Base-by-base conservation (phyloP, 1,139 yeast genomes). In the Suhomyces chickasaworum region DNA sequence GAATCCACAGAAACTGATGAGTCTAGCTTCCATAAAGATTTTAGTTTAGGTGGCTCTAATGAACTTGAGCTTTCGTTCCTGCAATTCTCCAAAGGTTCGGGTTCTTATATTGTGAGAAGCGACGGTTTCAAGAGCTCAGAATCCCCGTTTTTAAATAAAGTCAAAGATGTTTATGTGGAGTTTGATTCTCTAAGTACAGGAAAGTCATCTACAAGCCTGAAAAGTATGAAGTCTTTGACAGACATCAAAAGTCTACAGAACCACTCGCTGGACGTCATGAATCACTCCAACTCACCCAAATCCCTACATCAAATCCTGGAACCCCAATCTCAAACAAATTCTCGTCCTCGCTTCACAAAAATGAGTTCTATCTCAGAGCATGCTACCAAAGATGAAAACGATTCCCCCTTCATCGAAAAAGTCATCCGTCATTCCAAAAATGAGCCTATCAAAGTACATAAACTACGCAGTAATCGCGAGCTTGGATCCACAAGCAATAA, bases 51-150 rank as follows among this genome's bases (percentile, higher is more conserved):
- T 7, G 60, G 57, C 17, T 57, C 59, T 13, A 63, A 61, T 6
- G 69, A 58, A 12, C 46, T 59, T 18, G 58, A 70, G 39, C 55
- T 73, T 21, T 69, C 76, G 7, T 72, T 66, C 50, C 71, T 75
- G 42, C 66, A 60, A 52, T 72, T 71, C 50, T 66, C 76, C 25
- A 69, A 63, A 25, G 48, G 61, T 1, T 63, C 73, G n/a, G 66
- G 63, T 3, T 54, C 58, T 2, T 56, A 68, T 20, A 48, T 52
- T 8, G 51, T 54, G 25, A 52, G 54, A 40, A 22, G 45, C 39
- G 30, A 42, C 22, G 49, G 50, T 10, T 27, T 39, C 41, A 41
- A 47, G 20, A 42, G 51, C n/a, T 34, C 47, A 2, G 63, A 60
- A 2, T 63, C 69, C 29, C 70, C 71, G 7, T 65, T 66, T 48